Conservation (phyloP, 2,329 filamentous ascomycete species). For the Pezizomycotina sp. region DNA sequence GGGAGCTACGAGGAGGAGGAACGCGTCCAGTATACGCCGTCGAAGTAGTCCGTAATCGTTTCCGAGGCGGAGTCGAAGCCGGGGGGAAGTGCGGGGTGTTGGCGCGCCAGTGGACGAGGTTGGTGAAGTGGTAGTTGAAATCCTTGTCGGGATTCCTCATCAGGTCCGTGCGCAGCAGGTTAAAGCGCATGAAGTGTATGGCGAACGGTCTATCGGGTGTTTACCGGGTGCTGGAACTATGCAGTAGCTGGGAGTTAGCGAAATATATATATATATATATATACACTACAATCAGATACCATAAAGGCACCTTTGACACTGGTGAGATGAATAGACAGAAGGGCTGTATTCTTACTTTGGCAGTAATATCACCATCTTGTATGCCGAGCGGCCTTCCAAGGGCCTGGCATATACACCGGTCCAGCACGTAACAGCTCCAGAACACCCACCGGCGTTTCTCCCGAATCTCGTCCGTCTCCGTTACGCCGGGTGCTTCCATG, state of each 20-base stretch:
- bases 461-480: constrained; percentile 14
- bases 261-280: too few relatives aligned
- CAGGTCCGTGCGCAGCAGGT: constrained; percentile 18
- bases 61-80: constrained; percentile 13
- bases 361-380: constrained; percentile 17
- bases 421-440: constrained; percentile 18
- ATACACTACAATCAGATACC: constrained; percentile 1
- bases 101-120: constrained; percentile 16
- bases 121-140: constrained; percentile 18
- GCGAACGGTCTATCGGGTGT: constrained; percentile 16
- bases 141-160: constrained; percentile 15
- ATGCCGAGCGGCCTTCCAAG: constrained; percentile 18
- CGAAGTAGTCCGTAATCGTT: constrained; percentile 18
- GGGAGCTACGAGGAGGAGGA: constrained; percentile 15
- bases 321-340: background rate
- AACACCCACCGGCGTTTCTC: constrained; percentile 18
- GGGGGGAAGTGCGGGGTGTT: constrained; percentile 10
- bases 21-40: constrained; percentile 16
- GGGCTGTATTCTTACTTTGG: constrained; percentile 11
- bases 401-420: constrained; percentile 18
- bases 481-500: constrained; percentile 16
- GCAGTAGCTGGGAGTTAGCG: too few relatives aligned
- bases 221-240: constrained; percentile 11
- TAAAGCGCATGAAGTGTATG: constrained; percentile 18
- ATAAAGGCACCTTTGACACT: background rate